Conservation (phyloP, 2,329 filamentous ascomycete species). For the Gaeumannomyces sp. region DNA sequence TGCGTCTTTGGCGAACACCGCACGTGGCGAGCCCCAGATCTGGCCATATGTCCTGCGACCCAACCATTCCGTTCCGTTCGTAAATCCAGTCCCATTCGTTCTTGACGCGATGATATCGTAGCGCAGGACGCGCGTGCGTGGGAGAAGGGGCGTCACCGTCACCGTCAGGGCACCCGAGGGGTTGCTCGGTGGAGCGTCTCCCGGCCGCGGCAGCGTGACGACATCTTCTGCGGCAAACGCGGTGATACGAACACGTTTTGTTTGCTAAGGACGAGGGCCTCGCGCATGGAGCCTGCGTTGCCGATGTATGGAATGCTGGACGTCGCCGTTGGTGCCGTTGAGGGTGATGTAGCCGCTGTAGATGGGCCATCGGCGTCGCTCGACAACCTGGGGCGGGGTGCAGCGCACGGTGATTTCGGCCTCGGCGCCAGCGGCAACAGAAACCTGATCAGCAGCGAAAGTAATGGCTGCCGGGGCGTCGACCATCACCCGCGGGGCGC, state of each 20-base stretch:
- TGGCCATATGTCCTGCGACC: not conserved
- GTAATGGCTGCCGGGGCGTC: slow-evolving; percentile 13
- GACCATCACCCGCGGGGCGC: slow-evolving; percentile 8
- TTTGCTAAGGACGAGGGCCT: not conserved
- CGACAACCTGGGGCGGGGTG: slow-evolving; percentile 17
- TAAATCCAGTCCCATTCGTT: not conserved
- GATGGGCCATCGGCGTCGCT: slow-evolving; percentile 27
- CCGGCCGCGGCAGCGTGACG: not conserved
- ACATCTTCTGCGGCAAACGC: not conserved
- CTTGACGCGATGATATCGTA: not conserved
- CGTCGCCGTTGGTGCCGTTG: slow-evolving; percentile 29
- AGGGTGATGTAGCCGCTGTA: slow-evolving; percentile 39
- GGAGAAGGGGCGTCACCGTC: not conserved
- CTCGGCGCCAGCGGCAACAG: not conserved
- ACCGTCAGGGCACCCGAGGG: not conserved
- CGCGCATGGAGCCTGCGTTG: slow-evolving; percentile 17
- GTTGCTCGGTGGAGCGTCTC: not conserved
- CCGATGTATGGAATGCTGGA: slow-evolving; percentile 34
- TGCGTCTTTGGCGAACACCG: not conserved
- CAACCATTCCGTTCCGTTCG: not conserved
- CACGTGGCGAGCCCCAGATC: not conserved
- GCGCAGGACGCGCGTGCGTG: not conserved
- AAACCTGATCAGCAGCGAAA: not conserved
- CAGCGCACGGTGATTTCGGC: not conserved
- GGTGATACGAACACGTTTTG: not conserved